Evolutionary conservation across 2,329 filamentous ascomycete genomes (phyloP), one percentile per base, ranked within the genome.

Genomic region (Westerdykella ornata): DNA sequence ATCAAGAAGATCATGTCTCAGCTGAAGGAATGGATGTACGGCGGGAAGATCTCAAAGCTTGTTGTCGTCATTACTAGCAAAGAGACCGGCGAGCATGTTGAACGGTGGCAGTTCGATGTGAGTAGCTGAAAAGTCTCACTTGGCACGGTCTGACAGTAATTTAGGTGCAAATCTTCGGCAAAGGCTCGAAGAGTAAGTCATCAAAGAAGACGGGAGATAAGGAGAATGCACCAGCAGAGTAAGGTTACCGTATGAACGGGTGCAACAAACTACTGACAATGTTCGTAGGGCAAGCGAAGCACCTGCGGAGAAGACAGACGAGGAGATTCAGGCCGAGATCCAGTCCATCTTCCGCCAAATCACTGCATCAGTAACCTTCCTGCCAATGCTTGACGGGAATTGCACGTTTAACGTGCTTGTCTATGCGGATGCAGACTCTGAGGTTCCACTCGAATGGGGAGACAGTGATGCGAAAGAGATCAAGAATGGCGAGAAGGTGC

Each of bases 1-100:
- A 94, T 98, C 74, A 96, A 95, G 69, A 95, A 94, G 71, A 97
- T 98, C 72, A 98, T 96, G 89, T 83, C 82, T 19, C 92, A 98
- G 69, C 80, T 98, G 44, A 90, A 94, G 72, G 88, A 87, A 65
- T 98, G 92, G 92, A 97, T 97, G 88, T 76, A 88, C 39, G 86
- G 85, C 56, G 88, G 89, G 65, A 97, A 98, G 70, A 96, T 98
- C 63, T 94, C 87, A 39, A 96, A 94, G 68, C 80, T 98, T 11
- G 89, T 98, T 45, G 85, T 98, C 39, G 92, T 98, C 36, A 89
- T 98, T 53, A 96, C 90, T 22, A 86, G 85, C 72, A 97, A 96
- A 68, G 92, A 98, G 67, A 95, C 89, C 0, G 92, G 90, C 49
- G 89, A 96, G 63, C 85, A 95, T 66, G 81, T 98, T 34, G 92